phyloP scores from a whole-genome alignment of 768 basidiomycete genomes.

The Boletales sp. region DNA sequence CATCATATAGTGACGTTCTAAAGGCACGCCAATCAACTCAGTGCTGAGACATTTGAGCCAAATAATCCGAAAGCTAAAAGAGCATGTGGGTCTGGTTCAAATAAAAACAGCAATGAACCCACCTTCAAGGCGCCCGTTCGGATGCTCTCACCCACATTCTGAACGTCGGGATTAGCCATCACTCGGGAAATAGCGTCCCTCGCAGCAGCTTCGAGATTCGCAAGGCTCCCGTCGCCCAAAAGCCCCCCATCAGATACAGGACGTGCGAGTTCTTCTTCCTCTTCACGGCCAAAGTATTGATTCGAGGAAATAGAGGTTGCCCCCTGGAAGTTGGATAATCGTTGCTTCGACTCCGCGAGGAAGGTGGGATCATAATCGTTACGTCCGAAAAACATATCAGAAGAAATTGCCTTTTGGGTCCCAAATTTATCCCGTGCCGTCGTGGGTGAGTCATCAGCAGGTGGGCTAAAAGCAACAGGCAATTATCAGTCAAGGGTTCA shows the following conservation, averaged over 20 bases:
- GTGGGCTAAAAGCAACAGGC: conserved; percentile 15
- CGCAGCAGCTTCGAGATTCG: conserved; percentile 61
- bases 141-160: conserved; percentile 77
- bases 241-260: conserved; percentile 54
- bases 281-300: conserved; percentile 94
- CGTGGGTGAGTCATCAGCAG: conserved; percentile 59
- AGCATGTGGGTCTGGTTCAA: not conserved
- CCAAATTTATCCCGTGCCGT: conserved; percentile 91
- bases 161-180: conserved; percentile 83
- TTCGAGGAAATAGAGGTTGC: conserved; percentile 92
- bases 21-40: conserved; percentile 13
- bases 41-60: conserved; percentile 62
- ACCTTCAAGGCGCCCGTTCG: conserved; percentile 82
- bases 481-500: not conserved
- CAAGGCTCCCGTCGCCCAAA: conserved; percentile 45
- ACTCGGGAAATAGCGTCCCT: conserved; percentile 72
- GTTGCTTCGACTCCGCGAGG: conserved; percentile 70
- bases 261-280: conserved; percentile 50
- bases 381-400: conserved; percentile 95
- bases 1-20: not conserved
- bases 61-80: conserved; percentile 58
- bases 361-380: conserved; percentile 77
- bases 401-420: conserved; percentile 91
- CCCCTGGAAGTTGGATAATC: conserved; percentile 83
- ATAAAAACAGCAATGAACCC: conserved; percentile 17